phyloP scores from a whole-genome alignment of 1,139 yeast genomes.

The Pichia sp. region DNA sequence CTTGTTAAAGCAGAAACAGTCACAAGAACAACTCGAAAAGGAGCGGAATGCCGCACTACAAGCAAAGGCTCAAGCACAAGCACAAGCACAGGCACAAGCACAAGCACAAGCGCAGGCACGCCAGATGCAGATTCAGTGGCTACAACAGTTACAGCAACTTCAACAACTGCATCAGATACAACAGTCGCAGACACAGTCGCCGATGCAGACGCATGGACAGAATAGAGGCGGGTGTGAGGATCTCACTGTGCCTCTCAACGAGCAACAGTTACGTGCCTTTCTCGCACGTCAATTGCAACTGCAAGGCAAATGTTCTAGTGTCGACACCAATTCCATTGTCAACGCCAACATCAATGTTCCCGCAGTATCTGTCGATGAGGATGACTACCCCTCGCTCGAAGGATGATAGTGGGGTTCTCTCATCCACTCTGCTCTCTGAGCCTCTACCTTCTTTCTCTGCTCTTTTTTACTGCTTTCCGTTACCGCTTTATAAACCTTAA shows the following conservation, averaged over 20 bases:
- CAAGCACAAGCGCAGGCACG: conserved; percentile 1
- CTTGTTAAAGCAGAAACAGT: conserved; percentile 1
- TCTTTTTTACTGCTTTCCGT: background rate
- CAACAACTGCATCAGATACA: background rate
- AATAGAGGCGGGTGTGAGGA: no score
- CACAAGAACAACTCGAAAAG: background rate
- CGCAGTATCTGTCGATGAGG: conserved; percentile 6
- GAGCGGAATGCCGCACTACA: background rate
- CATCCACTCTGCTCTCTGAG: no score
- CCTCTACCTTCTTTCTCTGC: no score
- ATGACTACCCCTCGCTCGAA: conserved; percentile 14
- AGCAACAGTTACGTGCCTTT: no score
- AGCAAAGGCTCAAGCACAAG: background rate
- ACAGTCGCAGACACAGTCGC: no score
- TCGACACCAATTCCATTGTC: background rate
- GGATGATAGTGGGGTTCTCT: no score
- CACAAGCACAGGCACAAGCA: no score
- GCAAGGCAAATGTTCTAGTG: no score
- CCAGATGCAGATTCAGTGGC: conserved; percentile 9
- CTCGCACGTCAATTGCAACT: no score
- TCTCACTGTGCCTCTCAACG: no score
- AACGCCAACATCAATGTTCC: background rate
- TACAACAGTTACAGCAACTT: conserved; percentile 1
- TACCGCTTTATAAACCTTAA: background rate
- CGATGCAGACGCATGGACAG: no score